Evolutionary conservation across 2,329 filamentous ascomycete genomes (phyloP), one percentile per base, ranked within the genome.

Genomic region (Clarireedia homoeocarpa): DNA sequence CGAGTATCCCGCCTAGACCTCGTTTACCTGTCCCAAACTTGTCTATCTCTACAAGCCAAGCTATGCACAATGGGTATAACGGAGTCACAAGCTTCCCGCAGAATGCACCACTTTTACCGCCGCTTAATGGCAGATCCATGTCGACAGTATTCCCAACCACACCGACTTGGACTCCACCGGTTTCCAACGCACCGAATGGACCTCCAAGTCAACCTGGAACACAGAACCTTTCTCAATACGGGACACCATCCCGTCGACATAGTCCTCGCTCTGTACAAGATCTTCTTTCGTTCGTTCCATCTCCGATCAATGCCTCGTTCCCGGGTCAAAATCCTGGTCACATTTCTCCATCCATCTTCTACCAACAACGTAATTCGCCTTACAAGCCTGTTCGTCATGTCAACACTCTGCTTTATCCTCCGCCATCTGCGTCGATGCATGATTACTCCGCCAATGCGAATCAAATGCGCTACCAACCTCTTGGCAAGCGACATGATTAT

Each of bases 341-440:
- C 47, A 66, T 67, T 23, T 97, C 94, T 34, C 92, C 92, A 0
- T 91, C 88, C 10, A 83, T 89, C 66, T 95, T 95, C 71, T 77
- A 96, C 39, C 87, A 89, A 66, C 89, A 96, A 69, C 83, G 94
- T 56, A 85, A 88, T 61, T 97, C 92, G 55, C 94, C 94, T 3
- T 97, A 97, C 72, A 88, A 90, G 61, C 92, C 92, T 1, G 86
- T 96, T 40, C 87, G 91, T 53, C 82, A 89, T 59, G 89, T 96
- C 58, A 91, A 94, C 63, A 95, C 90, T 0, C 80, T 97, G n/a
- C 77, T 96, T 30, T 90, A 94, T 57, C 91, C 91, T 34, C 89
- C 91, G 6, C 88, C 91, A 0, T 88, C 89, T 24, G 79, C 84
- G 7, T 89, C 89, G 6, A 80, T 95, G 60, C 86, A 92, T 61